Evolutionary conservation across 2,329 filamentous ascomycete species (phyloP).

Genomic region (Gremmenia infestans): DNA sequence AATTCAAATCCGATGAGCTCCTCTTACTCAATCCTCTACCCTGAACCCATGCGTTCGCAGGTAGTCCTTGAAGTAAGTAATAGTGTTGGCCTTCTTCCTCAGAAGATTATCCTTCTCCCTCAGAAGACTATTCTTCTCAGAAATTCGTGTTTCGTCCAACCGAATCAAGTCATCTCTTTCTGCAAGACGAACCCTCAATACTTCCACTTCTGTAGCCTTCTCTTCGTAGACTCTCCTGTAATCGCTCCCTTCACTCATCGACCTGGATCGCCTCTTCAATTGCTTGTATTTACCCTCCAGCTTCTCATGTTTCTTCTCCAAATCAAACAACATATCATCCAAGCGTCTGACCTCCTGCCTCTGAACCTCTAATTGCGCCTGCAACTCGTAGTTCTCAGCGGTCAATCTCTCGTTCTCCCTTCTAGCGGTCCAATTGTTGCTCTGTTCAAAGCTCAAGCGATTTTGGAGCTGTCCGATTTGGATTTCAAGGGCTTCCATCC

Average conservation of each 20-base stretch:
- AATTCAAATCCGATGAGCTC: not conserved
- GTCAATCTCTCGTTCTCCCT: constrained; percentile 11
- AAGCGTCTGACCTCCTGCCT: constrained; percentile 8
- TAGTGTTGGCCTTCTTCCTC: not conserved
- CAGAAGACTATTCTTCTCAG: too few relatives aligned
- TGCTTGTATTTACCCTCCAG: constrained; percentile 18
- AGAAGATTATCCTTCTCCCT: constrained; percentile 16
- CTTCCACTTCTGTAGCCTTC: constrained; percentile 19
- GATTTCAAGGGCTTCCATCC: constrained; percentile 9
- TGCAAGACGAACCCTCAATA: constrained; percentile 10
- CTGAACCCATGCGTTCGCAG: constrained; percentile 15
- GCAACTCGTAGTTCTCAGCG: constrained; percentile 16
- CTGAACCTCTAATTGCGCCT: constrained; percentile 13
- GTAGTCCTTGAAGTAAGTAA: constrained; percentile 10
- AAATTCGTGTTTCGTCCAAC: constrained; percentile 15
- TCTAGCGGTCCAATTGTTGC: constrained; percentile 14
- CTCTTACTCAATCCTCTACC: constrained; percentile 13
- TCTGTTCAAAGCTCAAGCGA: constrained; percentile 16
- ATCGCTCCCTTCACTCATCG: constrained; percentile 4
- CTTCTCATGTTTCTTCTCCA: constrained; percentile 15
- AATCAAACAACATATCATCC: constrained; percentile 12
- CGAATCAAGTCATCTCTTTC: constrained; percentile 16
- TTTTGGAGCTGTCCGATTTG: constrained; percentile 14
- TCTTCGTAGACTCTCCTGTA: constrained; percentile 20
- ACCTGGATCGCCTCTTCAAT: constrained; percentile 14